Evolutionary conservation across 768 basidiomycete species (phyloP), one percentile per base, ranked within the genome.

Genomic region (Amanita pallidorosea): DNA sequence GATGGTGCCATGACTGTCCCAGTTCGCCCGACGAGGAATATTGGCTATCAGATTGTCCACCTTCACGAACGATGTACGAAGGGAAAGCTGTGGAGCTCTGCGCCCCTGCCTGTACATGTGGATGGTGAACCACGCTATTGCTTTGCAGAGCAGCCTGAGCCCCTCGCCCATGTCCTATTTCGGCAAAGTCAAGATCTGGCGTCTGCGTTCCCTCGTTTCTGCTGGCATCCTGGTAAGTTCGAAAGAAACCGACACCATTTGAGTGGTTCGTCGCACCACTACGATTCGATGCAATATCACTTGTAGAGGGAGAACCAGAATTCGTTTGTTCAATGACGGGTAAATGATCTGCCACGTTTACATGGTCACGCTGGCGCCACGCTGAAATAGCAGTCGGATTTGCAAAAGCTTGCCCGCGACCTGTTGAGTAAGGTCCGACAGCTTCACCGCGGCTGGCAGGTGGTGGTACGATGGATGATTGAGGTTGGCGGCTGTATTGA

Each of bases 151-250:
- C 41, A 12, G 53, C 57, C 48, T 65, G 60, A 17, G 73, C 66
- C 5, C 83, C 83, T 25, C 82, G 73, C 3, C 83, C 84, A 59
- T 86, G 85, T 2, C 83, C 85, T 53, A 86, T 82, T 61, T 89
- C 87, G 5, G 85, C 83, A 54, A 75, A 86, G 56, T 83, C 74
- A 46, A 85, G 72, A 57, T 88, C 86, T 20, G 84, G 85, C 13
- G 84, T 88, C 61, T 80, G 64, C 15, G 77, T 74, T 38, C 83
- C 81, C 53, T 73, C 72, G 56, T 69, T 69, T 47, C 70, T 63
- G 31, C 56, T 52, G 29, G 57, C 61, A 22, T 75, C 74, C 36
- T 78, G 72, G 58, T 80, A 81, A 23, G 75, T 72, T 27, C 79
- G 74, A 63, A 83, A 85, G 63, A 85, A 60, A 4, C 71, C 72